phyloP scores from a whole-genome alignment of 495 filamentous ascomycete genomes.

The Aspergillus conjunctus region DNA sequence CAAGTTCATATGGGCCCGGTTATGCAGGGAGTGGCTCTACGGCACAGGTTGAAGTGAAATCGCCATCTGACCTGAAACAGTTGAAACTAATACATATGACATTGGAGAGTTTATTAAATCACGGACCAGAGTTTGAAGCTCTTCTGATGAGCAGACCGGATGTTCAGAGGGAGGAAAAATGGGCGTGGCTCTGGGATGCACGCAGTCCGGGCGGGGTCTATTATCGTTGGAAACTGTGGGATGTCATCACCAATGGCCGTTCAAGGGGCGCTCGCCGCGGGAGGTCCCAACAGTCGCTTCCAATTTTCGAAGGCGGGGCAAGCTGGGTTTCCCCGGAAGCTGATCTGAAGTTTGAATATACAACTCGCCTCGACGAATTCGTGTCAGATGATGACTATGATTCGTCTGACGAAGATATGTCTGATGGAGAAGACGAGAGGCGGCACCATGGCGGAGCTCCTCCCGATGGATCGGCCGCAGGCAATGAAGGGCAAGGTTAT shows the following conservation, averaged over 20 bases:
- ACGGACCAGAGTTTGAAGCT: constrained; percentile 90
- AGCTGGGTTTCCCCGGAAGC: constrained; percentile 71
- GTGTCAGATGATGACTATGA: constrained; percentile 82
- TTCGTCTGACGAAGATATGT: constrained; percentile 85
- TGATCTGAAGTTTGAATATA: constrained; percentile 71
- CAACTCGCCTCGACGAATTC: constrained; percentile 72
- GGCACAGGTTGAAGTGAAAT: constrained; percentile 71
- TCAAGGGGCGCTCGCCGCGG: constrained; percentile 31
- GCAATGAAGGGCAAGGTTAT: constrained; percentile 65
- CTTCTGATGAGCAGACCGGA: constrained; percentile 82
- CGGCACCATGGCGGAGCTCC: constrained; percentile 57
- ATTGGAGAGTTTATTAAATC: constrained; percentile 72
- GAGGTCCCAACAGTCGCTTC: constrained; percentile 29
- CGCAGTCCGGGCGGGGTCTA: constrained; percentile 77
- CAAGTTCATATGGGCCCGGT: constrained; percentile 61
- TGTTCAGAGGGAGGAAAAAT: constrained; percentile 82
- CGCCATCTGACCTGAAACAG: constrained; percentile 77
- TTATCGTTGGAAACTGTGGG: constrained; percentile 91
- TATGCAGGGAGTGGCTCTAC: constrained; percentile 44
- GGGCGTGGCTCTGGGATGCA: constrained; percentile 93
- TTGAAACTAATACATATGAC: constrained; percentile 87
- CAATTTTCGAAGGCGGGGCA: constrained; percentile 69
- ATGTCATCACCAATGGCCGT: constrained; percentile 63
- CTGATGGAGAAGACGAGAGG: constrained; percentile 68
- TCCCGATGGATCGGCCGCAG: constrained; percentile 41